Conservation (phyloP, 805 yeast species). For the Komagataella ulmi region DNA sequence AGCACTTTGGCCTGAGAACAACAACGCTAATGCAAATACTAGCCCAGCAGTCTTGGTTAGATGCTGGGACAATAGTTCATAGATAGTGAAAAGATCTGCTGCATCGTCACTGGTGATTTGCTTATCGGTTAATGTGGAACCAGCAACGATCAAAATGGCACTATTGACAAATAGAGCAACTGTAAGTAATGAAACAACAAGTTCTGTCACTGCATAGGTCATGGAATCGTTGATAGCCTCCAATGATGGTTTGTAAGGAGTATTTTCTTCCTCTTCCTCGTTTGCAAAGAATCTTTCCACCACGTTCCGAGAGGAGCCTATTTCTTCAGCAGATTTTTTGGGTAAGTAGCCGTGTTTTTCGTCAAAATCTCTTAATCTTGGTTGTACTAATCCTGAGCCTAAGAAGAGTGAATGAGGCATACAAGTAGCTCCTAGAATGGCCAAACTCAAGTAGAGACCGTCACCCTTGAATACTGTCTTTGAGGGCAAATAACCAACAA, state of each 20-base stretch:
- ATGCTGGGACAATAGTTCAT: slow-evolving; percentile 53
- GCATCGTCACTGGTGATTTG: slow-evolving; percentile 26
- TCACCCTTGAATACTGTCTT: slow-evolving; percentile 32
- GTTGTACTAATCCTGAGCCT: slow-evolving; percentile 83
- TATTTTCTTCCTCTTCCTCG: slow-evolving; percentile 5
- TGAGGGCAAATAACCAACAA: slow-evolving; percentile 54
- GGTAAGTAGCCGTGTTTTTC: slow-evolving; percentile 44
- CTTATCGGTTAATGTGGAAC: slow-evolving; percentile 53
- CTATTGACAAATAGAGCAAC: slow-evolving; percentile 91
- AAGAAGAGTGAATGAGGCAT: slow-evolving; percentile 89
- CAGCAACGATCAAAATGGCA: slow-evolving; percentile 83
- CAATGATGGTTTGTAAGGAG: slow-evolving; percentile 54
- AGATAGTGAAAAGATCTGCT: slow-evolving; percentile 76
- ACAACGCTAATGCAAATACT: slow-evolving; percentile 77
- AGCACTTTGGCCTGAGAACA: slow-evolving; percentile 90
- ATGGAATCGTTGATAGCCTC: slow-evolving; percentile 72
- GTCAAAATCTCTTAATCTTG: slow-evolving; percentile 72
- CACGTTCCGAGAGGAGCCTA: slow-evolving; percentile 19
- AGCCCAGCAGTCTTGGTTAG: slow-evolving; percentile 80
- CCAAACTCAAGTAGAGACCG: slow-evolving; percentile 71
- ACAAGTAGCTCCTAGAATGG: slow-evolving; percentile 86
- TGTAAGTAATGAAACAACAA: slow-evolving; percentile 67
- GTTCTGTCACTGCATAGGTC: slow-evolving; percentile 71
- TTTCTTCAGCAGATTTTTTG: slow-evolving; percentile 9
- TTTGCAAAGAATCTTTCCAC: slow-evolving; percentile 7